Evolutionary conservation across 305 asterid species (phyloP).

Genomic region (Withania somnifera): DNA sequence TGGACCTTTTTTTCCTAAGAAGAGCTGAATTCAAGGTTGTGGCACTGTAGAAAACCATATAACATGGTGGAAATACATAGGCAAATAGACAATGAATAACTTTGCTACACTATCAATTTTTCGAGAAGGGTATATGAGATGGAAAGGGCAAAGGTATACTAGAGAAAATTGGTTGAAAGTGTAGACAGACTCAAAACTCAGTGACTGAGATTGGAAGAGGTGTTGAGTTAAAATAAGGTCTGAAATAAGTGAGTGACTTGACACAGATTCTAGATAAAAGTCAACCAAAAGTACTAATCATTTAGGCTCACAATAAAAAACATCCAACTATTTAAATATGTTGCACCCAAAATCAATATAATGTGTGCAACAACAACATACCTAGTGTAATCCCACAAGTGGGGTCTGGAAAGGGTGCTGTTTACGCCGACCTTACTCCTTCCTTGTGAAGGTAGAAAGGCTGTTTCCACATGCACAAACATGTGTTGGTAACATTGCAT

Average conservation of each 20-base stretch:
- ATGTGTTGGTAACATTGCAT: background rate
- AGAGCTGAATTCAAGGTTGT: background rate
- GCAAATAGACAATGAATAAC: background rate
- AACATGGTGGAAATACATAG: background rate
- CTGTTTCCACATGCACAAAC: background rate
- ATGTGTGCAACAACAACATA: background rate
- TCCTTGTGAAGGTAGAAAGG: background rate
- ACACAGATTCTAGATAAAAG: background rate
- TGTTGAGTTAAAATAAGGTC: background rate
- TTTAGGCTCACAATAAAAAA: background rate
- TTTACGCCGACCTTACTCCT: background rate
- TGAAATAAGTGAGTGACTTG: background rate
- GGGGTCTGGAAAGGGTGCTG: background rate
- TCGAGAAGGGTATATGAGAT: background rate
- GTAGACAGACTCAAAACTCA: background rate
- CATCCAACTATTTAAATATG: background rate
- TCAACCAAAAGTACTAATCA: background rate
- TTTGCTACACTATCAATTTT: background rate
- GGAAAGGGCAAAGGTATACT: background rate
- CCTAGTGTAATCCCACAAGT: background rate
- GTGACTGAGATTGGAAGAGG: background rate
- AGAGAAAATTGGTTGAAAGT: background rate
- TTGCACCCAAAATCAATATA: background rate
- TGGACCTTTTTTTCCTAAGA: background rate
- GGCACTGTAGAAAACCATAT: background rate